Evolutionary conservation across 805 yeast genomes (phyloP), one percentile per base, ranked within the genome.

Genomic region (Candida ovalis): DNA sequence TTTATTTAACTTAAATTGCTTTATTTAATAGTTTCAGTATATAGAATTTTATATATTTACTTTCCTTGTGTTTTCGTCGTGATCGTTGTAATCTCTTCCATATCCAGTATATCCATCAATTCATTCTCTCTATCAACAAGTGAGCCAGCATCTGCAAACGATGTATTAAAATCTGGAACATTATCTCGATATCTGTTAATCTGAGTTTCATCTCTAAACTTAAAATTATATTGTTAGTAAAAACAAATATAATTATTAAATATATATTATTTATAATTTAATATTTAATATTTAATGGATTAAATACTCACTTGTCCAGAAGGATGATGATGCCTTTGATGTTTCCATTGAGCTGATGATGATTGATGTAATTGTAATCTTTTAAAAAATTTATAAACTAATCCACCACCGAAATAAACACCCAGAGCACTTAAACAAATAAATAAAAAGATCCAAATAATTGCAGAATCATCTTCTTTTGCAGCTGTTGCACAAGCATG

Each of bases 401-500:
- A 59, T 0, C 78, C 77, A 41, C 73, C 77, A 42, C 74, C 67
- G 46, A 72, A 68, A 43, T 70, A 74, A 15, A 74, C 78, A 2
- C 64, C 63, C 4, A 70, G 52, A 1, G 76, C 77, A 27, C 74
- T 68, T 6, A 69, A 52, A 22, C 73, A 52, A 9, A 84, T 82
- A 38, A 80, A 69, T 17, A 80, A 51, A 54, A 86, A 83, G 43
- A 86, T 81, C 72, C 87, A 80, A 45, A 85, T 74, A 3, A 84
- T 81, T 17, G 84, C 82, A 46, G 78, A 66, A 50, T 85, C 81
- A 58, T 83, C 84, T 12, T 75, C 78, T 56, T 81, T 77, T 44
- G 83, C 81, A 9, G 87, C 81, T 1, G 90, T 84, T 0, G 96
- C 88, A 65, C 97, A 89, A 0, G 96, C 96, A 67, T 84, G 86